Conservation (phyloP, 2,329 filamentous ascomycete genomes). For the Rachicladosporium sp. region DNA sequence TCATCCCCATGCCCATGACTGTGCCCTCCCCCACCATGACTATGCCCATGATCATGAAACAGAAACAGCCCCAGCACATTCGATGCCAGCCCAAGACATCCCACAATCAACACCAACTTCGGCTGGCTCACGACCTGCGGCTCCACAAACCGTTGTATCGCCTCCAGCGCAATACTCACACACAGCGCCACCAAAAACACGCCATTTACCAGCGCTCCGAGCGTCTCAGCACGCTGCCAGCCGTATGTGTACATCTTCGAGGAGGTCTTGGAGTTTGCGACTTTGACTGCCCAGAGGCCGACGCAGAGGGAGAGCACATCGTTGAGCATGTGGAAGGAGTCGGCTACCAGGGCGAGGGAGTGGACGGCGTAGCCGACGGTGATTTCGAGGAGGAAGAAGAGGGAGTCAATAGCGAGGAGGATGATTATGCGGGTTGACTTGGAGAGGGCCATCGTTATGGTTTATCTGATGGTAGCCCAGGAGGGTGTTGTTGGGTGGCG, state of each 20-base stretch:
- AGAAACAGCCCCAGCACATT: conserved; percentile 83
- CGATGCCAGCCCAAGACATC: conserved; percentile 70
- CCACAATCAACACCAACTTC: conserved; percentile 77
- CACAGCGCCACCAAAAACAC: conserved; percentile 95
- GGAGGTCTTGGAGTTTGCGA: conserved; percentile 64
- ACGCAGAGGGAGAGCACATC: conserved; percentile 91
- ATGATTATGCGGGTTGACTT: conserved; percentile 87
- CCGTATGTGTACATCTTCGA: conserved; percentile 94
- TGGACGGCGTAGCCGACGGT: conserved; percentile 75
- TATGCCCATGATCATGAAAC: conserved; percentile 86
- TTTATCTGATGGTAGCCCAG: too few species aligned
- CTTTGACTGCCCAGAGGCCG: conserved; percentile 87
- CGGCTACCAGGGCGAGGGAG: conserved; percentile 85
- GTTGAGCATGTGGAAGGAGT: conserved; percentile 99
- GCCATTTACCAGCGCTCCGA: conserved; percentile 92
- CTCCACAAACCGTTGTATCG: conserved; percentile 81
- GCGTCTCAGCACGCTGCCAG: conserved; percentile 92
- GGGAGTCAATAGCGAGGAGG: conserved; percentile 78
- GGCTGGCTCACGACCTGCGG: conserved; percentile 79
- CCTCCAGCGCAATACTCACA: conserved; percentile 91
- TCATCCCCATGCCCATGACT: conserved; percentile 26
- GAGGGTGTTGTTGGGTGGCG: too few species aligned
- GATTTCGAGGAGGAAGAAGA: conserved; percentile 85
- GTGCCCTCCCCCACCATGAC: conserved; percentile 53
- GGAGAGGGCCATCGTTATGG: conserved; percentile 61